Evolutionary conservation across 2,329 filamentous ascomycete species (phyloP), one percentile per base, ranked within the genome.

Genomic region (Trichophyton verrucosum): DNA sequence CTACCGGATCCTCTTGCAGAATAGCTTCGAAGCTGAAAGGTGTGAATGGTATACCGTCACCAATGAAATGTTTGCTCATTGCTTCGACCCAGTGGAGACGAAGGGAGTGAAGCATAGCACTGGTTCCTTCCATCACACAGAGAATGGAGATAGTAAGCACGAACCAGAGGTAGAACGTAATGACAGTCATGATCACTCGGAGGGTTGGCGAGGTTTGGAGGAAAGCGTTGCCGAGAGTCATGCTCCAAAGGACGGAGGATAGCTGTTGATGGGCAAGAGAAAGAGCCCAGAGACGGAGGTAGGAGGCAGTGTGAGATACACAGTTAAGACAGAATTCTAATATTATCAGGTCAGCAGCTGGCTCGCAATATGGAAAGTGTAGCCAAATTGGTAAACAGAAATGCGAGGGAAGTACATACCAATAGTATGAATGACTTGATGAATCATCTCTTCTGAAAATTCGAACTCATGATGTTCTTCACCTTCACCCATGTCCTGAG

Each of bases 371-470:
- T 22, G 20, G 4, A 30, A 15, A 44, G n/a, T 46, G 2, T 7
- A 11, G 17, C 11, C 11, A 8, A 46, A n/a, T 24, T 17, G 15
- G 9, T 15, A 30, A 58, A 24, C 5, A 27, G 13, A 30, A 20
- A 22, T 53, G 27, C 2, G 36, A 40, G 42, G 17, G 62, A 15
- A 4, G 42, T 66, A 76, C 86, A 76, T 85, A 92, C 89, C 91
- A 70, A 97, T 97, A 17, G 92, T 97, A 78, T 97, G 95, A 71
- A 99, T 99, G 72, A 96, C 85, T 75, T 99, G 94, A 77, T 99
- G 94, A 71, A 99, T 99, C 91, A 99, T 96, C 65, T 91, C 83
- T 74, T 99, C 94, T 63, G 87, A 84, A 73, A 99, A 99, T 68
- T 99, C 94, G 73, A 99, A 99, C 72, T 99, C 94, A 70, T 94